Percentiles rank a stretch among this genome's conserved stretches.
Evolutionary conservation across 257 asterid genomes (phyloP).

Genomic region (Capsicum pubescens): DNA sequence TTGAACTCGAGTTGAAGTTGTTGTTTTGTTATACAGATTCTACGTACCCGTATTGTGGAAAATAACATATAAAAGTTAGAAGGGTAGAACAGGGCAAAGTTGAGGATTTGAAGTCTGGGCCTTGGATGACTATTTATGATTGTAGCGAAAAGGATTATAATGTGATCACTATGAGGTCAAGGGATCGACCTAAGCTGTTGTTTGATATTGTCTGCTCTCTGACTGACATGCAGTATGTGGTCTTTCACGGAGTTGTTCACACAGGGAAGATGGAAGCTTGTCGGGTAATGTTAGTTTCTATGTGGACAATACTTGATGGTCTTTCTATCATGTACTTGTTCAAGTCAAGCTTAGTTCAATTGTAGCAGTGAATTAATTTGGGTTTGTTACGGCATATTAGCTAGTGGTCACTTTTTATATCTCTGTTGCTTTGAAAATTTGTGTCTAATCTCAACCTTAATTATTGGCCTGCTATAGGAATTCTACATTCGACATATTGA

Average conservation of each 20-base stretch:
- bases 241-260: constrained; percentile 81
- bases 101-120: constrained; percentile 50
- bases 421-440: not conserved
- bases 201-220: constrained; percentile 79
- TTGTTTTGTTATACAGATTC: too few relatives aligned
- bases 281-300: constrained; percentile 51
- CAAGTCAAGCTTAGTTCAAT: not conserved
- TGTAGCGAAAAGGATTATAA: constrained; percentile 72
- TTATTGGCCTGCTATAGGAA: constrained; percentile 48
- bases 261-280: constrained; percentile 71
- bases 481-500: constrained; percentile 80
- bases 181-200: constrained; percentile 80
- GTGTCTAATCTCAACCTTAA: constrained; percentile 5
- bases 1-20: too few relatives aligned
- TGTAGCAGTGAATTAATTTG: not conserved
- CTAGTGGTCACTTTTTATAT: not conserved
- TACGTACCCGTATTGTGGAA: too few relatives aligned
- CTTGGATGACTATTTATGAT: constrained; percentile 61
- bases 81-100: constrained; percentile 36
- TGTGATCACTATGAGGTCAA: constrained; percentile 71
- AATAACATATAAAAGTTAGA: constrained; percentile 47
- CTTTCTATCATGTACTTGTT: not conserved
- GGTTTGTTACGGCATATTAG: constrained; percentile 3
- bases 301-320: not conserved
- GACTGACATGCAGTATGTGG: constrained; percentile 86